These are phyloP conservation scores for Globisporangium mamillatum DNA, from an alignment of 352 stramenopile species.

Conservation along the genomic window DNA sequence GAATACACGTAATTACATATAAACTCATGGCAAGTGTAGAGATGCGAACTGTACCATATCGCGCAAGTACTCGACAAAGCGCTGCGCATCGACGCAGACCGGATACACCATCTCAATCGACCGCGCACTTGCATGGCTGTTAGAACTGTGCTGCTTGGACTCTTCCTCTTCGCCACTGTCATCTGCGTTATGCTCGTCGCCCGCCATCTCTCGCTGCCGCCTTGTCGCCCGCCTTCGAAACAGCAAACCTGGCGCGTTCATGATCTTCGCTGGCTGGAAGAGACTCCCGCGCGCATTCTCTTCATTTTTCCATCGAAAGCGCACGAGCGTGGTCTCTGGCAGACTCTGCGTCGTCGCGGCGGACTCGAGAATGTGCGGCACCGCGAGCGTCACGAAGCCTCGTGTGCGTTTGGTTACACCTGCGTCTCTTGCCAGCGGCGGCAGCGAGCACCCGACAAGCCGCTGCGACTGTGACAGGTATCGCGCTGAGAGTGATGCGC, in stretches of 20 bases:
- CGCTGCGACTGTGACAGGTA: conserved; percentile 14
- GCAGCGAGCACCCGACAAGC: conserved; percentile 14
- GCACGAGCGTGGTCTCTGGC: conserved; percentile 14
- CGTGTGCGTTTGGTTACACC: background rate
- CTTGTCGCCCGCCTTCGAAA: background rate
- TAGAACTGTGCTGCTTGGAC: background rate
- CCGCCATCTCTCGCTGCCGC: background rate
- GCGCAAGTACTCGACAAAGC: conserved; percentile 19
- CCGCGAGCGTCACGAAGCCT: conserved; percentile 13
- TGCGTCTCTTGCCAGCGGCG: background rate
- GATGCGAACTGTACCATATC: conserved; percentile 13
- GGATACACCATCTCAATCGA: conserved; percentile 22
- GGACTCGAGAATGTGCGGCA: conserved; percentile 19
- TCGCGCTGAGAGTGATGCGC: conserved; percentile 9
- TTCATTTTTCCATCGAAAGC: conserved; percentile 12
- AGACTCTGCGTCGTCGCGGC: conserved; percentile 12
- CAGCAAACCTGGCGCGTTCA: conserved; percentile 8
- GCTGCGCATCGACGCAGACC: conserved; percentile 7
- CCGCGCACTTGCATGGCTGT: background rate
- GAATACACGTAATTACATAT: conserved; percentile 3
- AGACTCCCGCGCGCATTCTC: conserved; percentile 9
- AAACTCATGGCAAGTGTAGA: background rate
- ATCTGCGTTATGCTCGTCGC: background rate
- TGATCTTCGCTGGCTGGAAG: conserved; percentile 18
- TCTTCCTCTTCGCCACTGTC: background rate